A percentile compares a stretch with the other conserved stretches of the same genome.
phyloP scores from a whole-genome alignment of 768 basidiomycete genomes.

The Floccularia luteovirens region DNA sequence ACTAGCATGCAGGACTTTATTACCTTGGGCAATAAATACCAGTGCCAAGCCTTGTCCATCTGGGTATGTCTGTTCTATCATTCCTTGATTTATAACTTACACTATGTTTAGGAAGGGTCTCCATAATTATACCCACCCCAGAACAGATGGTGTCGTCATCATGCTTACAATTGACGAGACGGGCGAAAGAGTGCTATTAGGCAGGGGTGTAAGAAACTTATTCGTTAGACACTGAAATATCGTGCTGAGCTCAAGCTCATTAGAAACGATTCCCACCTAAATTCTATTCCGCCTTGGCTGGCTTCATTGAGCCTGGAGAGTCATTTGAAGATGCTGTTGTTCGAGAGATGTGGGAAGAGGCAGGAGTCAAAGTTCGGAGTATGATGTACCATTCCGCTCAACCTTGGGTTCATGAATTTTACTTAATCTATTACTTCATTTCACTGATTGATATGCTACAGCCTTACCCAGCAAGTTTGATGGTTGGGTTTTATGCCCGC shows the following conservation, averaged over 20 bases:
- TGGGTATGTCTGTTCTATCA: conserved; percentile 33
- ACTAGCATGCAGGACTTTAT: conserved; percentile 63
- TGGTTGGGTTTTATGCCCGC: conserved; percentile 85
- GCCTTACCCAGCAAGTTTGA: conserved; percentile 88
- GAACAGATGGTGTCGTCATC: conserved; percentile 88
- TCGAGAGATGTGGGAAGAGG: conserved; percentile 95
- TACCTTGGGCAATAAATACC: conserved; percentile 67
- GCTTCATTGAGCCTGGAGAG: conserved; percentile 93
- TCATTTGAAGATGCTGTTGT: conserved; percentile 90
- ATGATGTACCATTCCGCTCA: conserved; percentile 81
- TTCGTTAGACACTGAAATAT: not conserved
- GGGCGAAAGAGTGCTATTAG: conserved; percentile 79
- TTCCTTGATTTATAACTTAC: conserved; percentile 7
- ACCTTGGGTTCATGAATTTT: conserved; percentile 59
- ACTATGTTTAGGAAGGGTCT: conserved; percentile 58
- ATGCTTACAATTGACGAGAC: conserved; percentile 79
- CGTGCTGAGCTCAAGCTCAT: conserved; percentile 21
- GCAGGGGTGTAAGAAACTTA: conserved; percentile 58
- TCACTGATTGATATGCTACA: conserved; percentile 15
- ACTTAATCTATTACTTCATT: not conserved
- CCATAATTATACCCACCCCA: conserved; percentile 79
- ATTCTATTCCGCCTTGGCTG: conserved; percentile 87
- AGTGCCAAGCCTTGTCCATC: conserved; percentile 65
- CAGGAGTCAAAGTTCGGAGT: conserved; percentile 81
- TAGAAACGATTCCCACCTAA: conserved; percentile 51